Conservation (phyloP, 2,329 filamentous ascomycete genomes). For the Claviceps citrina region DNA sequence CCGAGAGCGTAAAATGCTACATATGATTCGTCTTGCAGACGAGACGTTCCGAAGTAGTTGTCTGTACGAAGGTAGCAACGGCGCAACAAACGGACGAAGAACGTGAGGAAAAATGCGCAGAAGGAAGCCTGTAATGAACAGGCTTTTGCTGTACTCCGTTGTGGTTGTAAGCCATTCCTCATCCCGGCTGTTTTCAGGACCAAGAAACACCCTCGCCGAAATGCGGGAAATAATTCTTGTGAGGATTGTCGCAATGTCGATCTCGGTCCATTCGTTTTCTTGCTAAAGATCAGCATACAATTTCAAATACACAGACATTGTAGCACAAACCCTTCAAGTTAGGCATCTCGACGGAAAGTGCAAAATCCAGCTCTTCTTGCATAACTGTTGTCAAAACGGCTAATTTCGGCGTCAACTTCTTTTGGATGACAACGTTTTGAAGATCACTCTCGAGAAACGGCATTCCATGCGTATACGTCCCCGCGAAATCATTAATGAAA, state of each 20-base stretch:
- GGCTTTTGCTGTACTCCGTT: conserved; percentile 13
- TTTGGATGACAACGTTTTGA: background rate
- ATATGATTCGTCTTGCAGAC: background rate
- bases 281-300: background rate
- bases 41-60: background rate
- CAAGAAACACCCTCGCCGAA: conserved; percentile 17
- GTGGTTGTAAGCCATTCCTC: conserved; percentile 15
- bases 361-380: background rate
- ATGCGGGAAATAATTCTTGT: conserved; percentile 12
- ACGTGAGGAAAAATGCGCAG: conserved; percentile 6
- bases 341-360: background rate
- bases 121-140: conserved; percentile 5
- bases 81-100: conserved; percentile 4
- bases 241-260: background rate
- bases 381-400: background rate
- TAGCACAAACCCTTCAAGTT: background rate
- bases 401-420: background rate
- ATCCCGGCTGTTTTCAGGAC: conserved; percentile 14
- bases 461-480: background rate
- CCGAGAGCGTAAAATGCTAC: background rate
- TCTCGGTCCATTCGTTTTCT: background rate
- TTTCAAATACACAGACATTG: background rate
- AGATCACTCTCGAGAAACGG: background rate
- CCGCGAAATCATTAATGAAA: background rate
- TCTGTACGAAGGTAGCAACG: conserved; percentile 4